Conservation (phyloP, 352 stramenopile genomes). For the Phytophthora sp. region DNA sequence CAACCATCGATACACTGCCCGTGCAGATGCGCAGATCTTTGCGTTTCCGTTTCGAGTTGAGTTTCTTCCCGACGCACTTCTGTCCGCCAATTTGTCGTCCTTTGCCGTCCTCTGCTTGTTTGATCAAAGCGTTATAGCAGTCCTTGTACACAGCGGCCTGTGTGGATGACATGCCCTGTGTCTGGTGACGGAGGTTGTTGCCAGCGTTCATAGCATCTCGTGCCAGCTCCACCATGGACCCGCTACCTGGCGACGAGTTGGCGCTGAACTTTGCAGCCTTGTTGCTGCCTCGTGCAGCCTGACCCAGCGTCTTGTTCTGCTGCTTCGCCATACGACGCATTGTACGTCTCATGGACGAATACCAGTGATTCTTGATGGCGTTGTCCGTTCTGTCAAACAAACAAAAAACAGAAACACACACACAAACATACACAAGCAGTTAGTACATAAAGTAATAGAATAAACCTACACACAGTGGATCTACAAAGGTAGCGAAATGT, state of each 20-base stretch:
- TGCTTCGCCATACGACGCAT: slow-evolving; percentile 91
- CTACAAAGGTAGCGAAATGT: too few species aligned
- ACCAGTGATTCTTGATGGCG: slow-evolving; percentile 92
- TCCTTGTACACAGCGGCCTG: slow-evolving; percentile 76
- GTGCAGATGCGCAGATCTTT: slow-evolving; percentile 88
- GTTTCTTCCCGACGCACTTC: slow-evolving; percentile 57
- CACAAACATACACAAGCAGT: background rate
- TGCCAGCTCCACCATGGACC: slow-evolving; percentile 38
- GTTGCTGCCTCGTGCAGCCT: slow-evolving; percentile 27
- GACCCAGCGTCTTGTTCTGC: slow-evolving; percentile 73
- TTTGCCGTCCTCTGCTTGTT: slow-evolving; percentile 55
- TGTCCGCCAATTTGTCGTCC: slow-evolving; percentile 12
- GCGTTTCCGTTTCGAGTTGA: slow-evolving; percentile 77
- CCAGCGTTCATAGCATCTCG: slow-evolving; percentile 41
- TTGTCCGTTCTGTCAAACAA: slow-evolving; percentile 73
- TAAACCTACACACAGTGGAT: too few species aligned
- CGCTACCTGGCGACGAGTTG: slow-evolving; percentile 29
- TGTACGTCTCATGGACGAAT: slow-evolving; percentile 91
- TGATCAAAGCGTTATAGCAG: slow-evolving; percentile 75
- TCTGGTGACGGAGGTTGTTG: slow-evolving; percentile 41
- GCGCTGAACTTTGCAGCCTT: slow-evolving; percentile 41
- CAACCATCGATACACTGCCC: slow-evolving; percentile 28
- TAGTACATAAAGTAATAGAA: too few species aligned
- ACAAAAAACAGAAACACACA: background rate
- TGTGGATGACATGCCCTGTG: slow-evolving; percentile 60